A percentile compares a stretch with the other conserved stretches of the same genome.
Evolutionary conservation across 177 flowering plant species (phyloP).

Genomic region (Vitis hybrid): DNA sequence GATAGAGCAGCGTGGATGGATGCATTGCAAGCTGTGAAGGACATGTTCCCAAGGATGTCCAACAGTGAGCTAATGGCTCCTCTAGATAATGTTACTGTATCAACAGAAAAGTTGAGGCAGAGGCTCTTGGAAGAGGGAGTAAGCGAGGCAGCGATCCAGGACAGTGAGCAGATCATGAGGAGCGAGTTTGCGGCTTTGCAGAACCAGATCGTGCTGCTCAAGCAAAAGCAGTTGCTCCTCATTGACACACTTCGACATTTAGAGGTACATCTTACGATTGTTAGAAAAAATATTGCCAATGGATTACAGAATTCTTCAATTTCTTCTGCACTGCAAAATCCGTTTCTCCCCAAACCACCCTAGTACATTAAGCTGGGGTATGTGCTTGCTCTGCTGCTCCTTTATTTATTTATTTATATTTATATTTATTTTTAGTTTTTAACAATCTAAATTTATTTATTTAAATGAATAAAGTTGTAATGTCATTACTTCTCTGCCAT

Average conservation of each 20-base stretch:
- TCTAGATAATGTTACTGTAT: slow-evolving; percentile 47
- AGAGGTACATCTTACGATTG: slow-evolving; percentile 68
- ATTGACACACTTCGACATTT: slow-evolving; percentile 79
- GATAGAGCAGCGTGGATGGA: slow-evolving; percentile 86
- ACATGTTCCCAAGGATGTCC: slow-evolving; percentile 90
- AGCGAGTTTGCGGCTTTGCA: slow-evolving; percentile 73
- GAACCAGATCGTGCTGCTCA: slow-evolving; percentile 68
- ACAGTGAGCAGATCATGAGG: slow-evolving; percentile 84
- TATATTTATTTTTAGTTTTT: neutral
- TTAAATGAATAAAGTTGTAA: neutral
- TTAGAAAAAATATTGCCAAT: slow-evolving; percentile 16
- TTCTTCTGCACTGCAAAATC: neutral
- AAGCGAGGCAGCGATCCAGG: slow-evolving; percentile 74
- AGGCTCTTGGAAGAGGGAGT: slow-evolving; percentile 77
- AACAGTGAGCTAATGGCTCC: slow-evolving; percentile 92
- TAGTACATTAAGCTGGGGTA: too few relatives aligned
- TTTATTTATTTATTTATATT: neutral
- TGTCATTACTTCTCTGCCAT: neutral
- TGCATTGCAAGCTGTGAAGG: slow-evolving; percentile 88
- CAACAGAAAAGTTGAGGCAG: slow-evolving; percentile 83
- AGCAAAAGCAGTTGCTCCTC: slow-evolving; percentile 83
- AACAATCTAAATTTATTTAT: neutral
- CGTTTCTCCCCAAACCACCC: neutral
- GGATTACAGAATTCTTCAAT: slow-evolving; percentile 13
- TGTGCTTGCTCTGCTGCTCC: neutral